Base-by-base conservation (phyloP, 176 grass and related monocot genomes). In the Musa acuminata region DNA sequence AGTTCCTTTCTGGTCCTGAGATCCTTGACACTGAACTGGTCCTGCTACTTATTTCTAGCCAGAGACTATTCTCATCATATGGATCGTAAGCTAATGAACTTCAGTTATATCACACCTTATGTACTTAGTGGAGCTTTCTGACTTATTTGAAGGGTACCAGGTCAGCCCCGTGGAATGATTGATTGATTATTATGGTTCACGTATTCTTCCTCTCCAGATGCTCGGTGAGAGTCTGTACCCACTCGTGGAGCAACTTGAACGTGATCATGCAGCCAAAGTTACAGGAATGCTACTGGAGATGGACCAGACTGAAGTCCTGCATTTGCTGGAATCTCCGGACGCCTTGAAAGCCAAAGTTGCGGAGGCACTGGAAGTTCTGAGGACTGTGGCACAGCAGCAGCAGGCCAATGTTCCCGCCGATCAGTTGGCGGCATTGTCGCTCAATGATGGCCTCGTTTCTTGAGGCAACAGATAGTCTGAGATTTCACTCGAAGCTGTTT, bases 221-320 rank as follows among this genome's bases (percentile, higher is more conserved):
- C 89, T 96, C 58, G 92, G 92, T 78, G 92, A 96, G 81, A 93
- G 75, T 73, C 81, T 97, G 3, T 97, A 97, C 67, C 94, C 94
- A 27, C 75, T 93, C 35, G 94, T 93, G 71, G 94, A 97, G 85
- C 74, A 76, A 69, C 81, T 97, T 64, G 94, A 97, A 69, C 94
- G 59, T 16, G 89, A 83, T 21, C 87, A 91, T 64, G 87, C 94
- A 0, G 94, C 90, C 11, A 93, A 93, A 81, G 94, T 91, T 8
- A 93, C 87, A 0, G 94, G 90, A 74, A 97, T 93, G 94, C 90
- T 98, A 29, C 81, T 98, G 74, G 94, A 98, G 80, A 98, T 93
- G 94, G 94, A 93, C 80, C 87, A 98, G 87, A 90, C 88, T 1
- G 87, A 97, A 80, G 94, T 97, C 51, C 84, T 97, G 8, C 94